Percentiles rank a stretch among this genome's conserved stretches.
Evolutionary conservation across 2,329 filamentous ascomycete species (phyloP).

Genomic region (Aspergillus sp.): DNA sequence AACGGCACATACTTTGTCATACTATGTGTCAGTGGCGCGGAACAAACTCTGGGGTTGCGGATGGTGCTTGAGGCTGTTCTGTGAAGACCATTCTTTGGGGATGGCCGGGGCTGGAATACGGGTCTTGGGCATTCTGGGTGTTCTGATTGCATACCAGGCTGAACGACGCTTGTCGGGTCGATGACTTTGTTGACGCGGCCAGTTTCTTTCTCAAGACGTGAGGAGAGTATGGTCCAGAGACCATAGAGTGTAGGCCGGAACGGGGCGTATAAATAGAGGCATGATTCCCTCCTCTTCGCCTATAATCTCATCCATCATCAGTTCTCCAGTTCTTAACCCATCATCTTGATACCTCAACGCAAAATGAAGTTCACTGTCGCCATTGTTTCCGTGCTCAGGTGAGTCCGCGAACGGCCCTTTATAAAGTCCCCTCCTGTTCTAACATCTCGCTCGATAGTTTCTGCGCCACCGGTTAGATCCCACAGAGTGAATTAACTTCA

Average conservation of each 20-base stretch:
- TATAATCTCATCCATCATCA: too few relatives aligned
- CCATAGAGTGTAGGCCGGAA: too few relatives aligned
- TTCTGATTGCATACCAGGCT: background rate
- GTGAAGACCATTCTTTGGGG: background rate
- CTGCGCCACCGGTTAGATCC: background rate
- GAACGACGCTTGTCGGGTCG: background rate
- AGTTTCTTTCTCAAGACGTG: too few relatives aligned
- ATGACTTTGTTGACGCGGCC: background rate
- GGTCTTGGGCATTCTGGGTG: background rate
- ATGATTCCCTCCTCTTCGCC: too few relatives aligned
- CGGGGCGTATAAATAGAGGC: too few relatives aligned
- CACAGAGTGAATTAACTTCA: background rate
- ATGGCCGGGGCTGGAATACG: background rate
- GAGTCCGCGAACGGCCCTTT: background rate
- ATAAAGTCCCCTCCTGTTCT: background rate
- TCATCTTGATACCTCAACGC: background rate
- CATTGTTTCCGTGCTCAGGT: background rate
- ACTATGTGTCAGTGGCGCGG: background rate
- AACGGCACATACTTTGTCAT: too few relatives aligned
- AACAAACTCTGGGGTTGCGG: background rate
- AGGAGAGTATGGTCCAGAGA: too few relatives aligned
- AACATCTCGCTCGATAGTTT: background rate
- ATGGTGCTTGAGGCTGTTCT: background rate
- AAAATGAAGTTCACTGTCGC: background rate
- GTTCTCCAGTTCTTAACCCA: background rate